Evolutionary conservation across 306 rosid genomes (phyloP), one percentile per base, ranked within the genome.

Genomic region (Cucurbita pepo): DNA sequence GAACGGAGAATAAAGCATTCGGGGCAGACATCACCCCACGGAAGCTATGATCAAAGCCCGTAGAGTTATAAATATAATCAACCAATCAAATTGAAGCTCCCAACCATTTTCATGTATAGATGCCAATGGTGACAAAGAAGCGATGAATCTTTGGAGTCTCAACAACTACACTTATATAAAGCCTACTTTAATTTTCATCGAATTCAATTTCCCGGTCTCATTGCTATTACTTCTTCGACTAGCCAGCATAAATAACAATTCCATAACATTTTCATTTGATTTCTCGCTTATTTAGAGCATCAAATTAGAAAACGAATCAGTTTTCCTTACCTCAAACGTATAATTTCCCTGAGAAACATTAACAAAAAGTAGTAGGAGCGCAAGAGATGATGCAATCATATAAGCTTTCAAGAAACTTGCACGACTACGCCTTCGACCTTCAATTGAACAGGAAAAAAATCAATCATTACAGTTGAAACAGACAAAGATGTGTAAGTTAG

Each of bases 351-450:
- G 71, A 30, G 82, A 81, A 19, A 88, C 81, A 77, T 77, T 77
- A 61, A 72, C 79, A 77, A 57, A 25, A 77, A 82, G 77, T 67
- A 84, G 78, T 64, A 87, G 70, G 71, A 74, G 40, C 8, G 82
- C 69, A 14, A 83, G 8, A 38, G 85, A 75, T 53, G 96, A 87
- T 52, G 77, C 82, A 69, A 78, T 57, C 25, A 85, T 72, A 83
- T 88, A 86, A 56, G 84, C 58, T 79, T 83, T 84, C 82, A 92
- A 77, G 60, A 86, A 79, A 75, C 80, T 75, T 8, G 78, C 67
- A 51, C 85, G 81, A 74, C 95, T 90, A 44, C 82, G 91, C 78
- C 88, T 88, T 79, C 87, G 85, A 78, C 97, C 95, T 92, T 79
- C 69, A 58, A 55, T 65, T 82, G 76, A 80, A 85, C 71, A 72